Conservation (phyloP, 2,329 filamentous ascomycete genomes). For the Didymella glomerata region DNA sequence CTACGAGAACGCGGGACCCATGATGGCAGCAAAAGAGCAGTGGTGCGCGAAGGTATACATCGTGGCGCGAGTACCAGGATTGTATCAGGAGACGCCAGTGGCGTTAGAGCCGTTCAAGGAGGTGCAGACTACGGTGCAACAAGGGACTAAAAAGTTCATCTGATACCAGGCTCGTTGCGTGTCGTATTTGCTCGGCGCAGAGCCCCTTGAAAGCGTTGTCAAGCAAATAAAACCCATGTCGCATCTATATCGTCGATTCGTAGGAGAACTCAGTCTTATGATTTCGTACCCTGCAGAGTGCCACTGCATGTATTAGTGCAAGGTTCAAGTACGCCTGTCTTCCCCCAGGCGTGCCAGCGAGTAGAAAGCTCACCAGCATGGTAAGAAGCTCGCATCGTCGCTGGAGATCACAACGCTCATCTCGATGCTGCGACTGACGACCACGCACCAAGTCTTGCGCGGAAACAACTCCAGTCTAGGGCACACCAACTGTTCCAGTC, state of each 20-base stretch:
- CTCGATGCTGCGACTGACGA: too few species aligned
- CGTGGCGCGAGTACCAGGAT: constrained; percentile 40
- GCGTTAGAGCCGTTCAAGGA: constrained; percentile 39
- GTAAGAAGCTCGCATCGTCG: too few species aligned
- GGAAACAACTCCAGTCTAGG: too few species aligned
- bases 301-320: too few species aligned
- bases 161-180: background rate
- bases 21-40: constrained; percentile 32
- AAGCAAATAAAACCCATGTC: background rate
- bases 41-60: constrained; percentile 47
- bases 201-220: background rate
- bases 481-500: too few species aligned
- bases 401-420: too few species aligned
- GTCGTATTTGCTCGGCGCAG: background rate
- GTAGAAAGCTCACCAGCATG: too few species aligned
- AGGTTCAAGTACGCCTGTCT: too few species aligned
- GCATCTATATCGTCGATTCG: background rate
- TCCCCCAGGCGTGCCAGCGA: too few species aligned
- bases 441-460: too few species aligned
- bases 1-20: constrained; percentile 37
- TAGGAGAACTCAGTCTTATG: background rate
- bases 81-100: constrained; percentile 40
- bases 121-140: constrained; percentile 38
- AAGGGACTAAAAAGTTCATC: constrained; percentile 35
- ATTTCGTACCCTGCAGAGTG: too few species aligned